Evolutionary conservation across 306 rosid species (phyloP).

Genomic region (Ormosia emarginata): DNA sequence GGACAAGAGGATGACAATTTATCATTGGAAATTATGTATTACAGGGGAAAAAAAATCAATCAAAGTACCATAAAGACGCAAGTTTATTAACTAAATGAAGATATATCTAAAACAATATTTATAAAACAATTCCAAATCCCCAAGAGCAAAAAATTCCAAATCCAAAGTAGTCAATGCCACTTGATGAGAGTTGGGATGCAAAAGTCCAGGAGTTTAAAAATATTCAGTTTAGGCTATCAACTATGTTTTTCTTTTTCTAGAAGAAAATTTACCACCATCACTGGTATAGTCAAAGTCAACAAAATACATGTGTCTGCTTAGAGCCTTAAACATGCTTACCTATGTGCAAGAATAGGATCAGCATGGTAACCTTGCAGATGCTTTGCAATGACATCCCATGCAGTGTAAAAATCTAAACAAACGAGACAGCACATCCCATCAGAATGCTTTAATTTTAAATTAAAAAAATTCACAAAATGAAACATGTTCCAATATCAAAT

Average conservation of each 20-base stretch:
- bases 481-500: not conserved
- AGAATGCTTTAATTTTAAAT: constrained; percentile 22
- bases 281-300: constrained; percentile 16
- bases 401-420: constrained; percentile 87
- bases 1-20: constrained; percentile 9
- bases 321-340: constrained; percentile 47
- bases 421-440: constrained; percentile 7
- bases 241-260: not conserved
- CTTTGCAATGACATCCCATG: constrained; percentile 86
- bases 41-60: not conserved
- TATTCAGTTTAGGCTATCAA: constrained; percentile 14
- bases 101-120: not conserved
- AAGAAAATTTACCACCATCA: constrained; percentile 16
- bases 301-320: constrained; percentile 17
- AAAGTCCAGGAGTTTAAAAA: not conserved
- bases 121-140: not conserved
- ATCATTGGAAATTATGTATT: not conserved
- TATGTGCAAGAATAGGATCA: constrained; percentile 60
- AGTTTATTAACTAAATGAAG: not conserved
- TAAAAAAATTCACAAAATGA: constrained; percentile 16
- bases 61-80: not conserved
- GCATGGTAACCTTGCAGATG: constrained; percentile 50
- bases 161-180: not conserved
- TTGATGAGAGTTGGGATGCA: constrained; percentile 3
- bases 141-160: not conserved